These are phyloP conservation scores for Puccinia triticina DNA, from an alignment of 1,284 basidiomycete genomes.

Conservation along the genomic window DNA sequence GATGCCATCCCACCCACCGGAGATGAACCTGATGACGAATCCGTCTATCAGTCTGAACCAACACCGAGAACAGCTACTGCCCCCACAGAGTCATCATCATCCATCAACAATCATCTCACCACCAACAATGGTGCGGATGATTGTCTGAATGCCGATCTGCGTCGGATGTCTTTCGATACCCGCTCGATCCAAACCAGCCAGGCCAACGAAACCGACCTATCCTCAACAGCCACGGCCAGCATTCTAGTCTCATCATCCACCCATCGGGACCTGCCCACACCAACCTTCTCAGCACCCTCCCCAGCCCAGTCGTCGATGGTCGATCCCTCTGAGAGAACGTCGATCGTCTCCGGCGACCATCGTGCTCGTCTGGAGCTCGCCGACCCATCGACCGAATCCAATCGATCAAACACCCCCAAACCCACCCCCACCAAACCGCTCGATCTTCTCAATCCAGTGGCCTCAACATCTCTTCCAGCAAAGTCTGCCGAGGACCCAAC, in stretches of 20 bases:
- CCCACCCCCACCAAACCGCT: not conserved
- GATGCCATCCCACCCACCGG: not conserved
- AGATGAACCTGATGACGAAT: conserved; percentile 34
- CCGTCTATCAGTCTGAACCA: conserved; percentile 15
- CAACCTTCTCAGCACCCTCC: conserved; percentile 4
- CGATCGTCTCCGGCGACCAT: not conserved
- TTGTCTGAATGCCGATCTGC: conserved; percentile 16
- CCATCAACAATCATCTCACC: not conserved
- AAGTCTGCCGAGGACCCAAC: not conserved
- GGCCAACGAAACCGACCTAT: not conserved
- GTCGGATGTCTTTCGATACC: conserved; percentile 12
- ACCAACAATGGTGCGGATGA: conserved; percentile 6
- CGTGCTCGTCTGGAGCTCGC: not conserved
- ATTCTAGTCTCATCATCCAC: not conserved
- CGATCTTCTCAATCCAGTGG: not conserved
- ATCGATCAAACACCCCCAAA: not conserved
- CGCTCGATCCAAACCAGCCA: conserved; percentile 1
- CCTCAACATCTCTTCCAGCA: not conserved
- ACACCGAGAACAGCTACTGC: conserved; percentile 6
- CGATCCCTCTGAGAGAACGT: conserved; percentile 3
- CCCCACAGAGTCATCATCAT: not conserved
- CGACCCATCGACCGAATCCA: not conserved
- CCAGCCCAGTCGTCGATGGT: conserved; percentile 3
- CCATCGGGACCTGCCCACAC: not conserved
- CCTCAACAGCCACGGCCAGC: not conserved